Evolutionary conservation across 1,139 yeast species (phyloP).

Genomic region (Candida tropicalis): DNA sequence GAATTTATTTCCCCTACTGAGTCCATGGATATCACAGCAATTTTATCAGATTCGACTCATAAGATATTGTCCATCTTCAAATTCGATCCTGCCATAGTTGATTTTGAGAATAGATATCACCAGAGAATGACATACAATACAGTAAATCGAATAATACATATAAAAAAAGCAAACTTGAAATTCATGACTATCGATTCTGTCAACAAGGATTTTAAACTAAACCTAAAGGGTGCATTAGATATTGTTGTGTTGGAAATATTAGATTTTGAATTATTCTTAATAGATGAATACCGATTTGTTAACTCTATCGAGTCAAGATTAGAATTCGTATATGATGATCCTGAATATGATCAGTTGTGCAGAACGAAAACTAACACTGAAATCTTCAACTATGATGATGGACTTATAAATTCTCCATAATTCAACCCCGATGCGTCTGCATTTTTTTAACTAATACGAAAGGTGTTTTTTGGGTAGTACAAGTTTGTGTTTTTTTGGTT

Average conservation of each 20-base stretch:
- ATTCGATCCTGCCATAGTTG: slow-evolving; percentile 27
- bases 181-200: slow-evolving; percentile 23
- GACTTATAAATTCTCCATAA: not conserved
- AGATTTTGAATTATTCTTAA: slow-evolving; percentile 30
- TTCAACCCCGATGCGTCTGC: not conserved
- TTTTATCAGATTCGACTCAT: slow-evolving; percentile 36
- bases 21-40: slow-evolving; percentile 28
- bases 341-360: slow-evolving; percentile 17
- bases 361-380: not conserved
- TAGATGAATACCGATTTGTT: slow-evolving; percentile 29
- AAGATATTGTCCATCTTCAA: slow-evolving; percentile 34
- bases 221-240: slow-evolving; percentile 16
- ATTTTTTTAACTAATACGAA: no score
- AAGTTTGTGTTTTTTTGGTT: not conserved
- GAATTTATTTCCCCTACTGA: slow-evolving; percentile 22
- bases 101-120: slow-evolving; percentile 32
- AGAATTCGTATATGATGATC: slow-evolving; percentile 26
- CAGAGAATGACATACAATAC: slow-evolving; percentile 38
- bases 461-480: no score
- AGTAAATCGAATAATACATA: slow-evolving; percentile 24
- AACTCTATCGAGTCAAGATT: slow-evolving; percentile 21
- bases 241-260: slow-evolving; percentile 27
- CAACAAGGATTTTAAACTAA: slow-evolving; percentile 17
- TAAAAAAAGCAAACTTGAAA: slow-evolving; percentile 29
- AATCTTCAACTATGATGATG: not conserved